Conservation (phyloP, 257 asterid genomes). For the Linaria vulgaris region DNA sequence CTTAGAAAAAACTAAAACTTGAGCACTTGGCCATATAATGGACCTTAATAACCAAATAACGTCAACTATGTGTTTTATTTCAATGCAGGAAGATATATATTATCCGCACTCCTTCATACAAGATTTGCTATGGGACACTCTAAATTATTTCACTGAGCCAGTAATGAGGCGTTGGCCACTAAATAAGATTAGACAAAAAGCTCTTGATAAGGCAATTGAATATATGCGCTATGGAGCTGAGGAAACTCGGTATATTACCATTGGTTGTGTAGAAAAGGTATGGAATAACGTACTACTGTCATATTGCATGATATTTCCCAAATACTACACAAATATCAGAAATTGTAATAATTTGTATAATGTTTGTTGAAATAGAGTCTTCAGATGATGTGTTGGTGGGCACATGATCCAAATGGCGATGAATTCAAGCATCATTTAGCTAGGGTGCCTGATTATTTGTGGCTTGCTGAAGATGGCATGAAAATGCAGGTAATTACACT, state of each 20-base stretch:
- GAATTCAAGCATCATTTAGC: slow-evolving; percentile 77
- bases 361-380: slow-evolving; percentile 43
- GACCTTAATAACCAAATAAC: no score
- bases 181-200: slow-evolving; percentile 57
- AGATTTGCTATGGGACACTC: slow-evolving; percentile 66
- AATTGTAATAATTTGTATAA: not conserved
- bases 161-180: slow-evolving; percentile 66
- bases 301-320: not conserved
- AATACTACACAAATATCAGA: no score
- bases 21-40: no score
- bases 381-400: slow-evolving; percentile 91
- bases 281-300: not conserved
- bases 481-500: slow-evolving; percentile 63
- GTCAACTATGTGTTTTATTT: not conserved
- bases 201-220: slow-evolving; percentile 52
- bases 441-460: slow-evolving; percentile 70
- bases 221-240: slow-evolving; percentile 65
- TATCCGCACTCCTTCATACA: slow-evolving; percentile 60
- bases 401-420: slow-evolving; percentile 60
- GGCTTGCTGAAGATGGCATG: slow-evolving; percentile 96
- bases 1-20: no score
- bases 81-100: slow-evolving; percentile 61
- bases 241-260: slow-evolving; percentile 57
- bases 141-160: slow-evolving; percentile 60
- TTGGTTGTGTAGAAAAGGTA: slow-evolving; percentile 68